These are phyloP conservation scores for Bimuria novae-zelandiae DNA, from an alignment of 2,329 filamentous ascomycete genomes.

Conservation along the genomic window DNA sequence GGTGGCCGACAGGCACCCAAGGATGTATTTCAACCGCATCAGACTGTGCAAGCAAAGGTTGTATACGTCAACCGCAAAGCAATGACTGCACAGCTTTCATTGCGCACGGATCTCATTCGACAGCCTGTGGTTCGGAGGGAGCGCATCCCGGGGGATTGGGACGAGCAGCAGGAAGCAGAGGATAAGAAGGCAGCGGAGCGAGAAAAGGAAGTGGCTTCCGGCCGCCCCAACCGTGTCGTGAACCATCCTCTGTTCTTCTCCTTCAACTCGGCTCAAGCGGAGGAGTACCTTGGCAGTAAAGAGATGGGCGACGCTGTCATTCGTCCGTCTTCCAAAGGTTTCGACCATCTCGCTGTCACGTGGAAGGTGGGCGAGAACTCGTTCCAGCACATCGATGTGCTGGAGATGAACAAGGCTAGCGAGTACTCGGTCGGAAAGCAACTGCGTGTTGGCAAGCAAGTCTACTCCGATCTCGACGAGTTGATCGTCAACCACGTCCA, in stretches of 20 bases:
- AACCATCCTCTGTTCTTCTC: conserved; percentile 96
- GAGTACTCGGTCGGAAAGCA: conserved; percentile 91
- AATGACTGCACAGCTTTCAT: conserved; percentile 80
- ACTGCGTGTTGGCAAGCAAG: conserved; percentile 86
- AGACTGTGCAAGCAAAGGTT: conserved; percentile 87
- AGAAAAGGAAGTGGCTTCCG: conserved; percentile 83
- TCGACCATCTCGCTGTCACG: conserved; percentile 92
- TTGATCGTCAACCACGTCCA: conserved; percentile 94
- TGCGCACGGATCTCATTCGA: conserved; percentile 80
- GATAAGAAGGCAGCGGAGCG: conserved; percentile 78
- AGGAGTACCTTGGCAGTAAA: conserved; percentile 89
- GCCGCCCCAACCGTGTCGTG: conserved; percentile 89
- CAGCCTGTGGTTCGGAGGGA: conserved; percentile 64
- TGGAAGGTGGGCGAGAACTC: conserved; percentile 97
- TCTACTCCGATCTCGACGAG: conserved; percentile 94
- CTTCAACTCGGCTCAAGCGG: conserved; percentile 89
- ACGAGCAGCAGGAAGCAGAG: conserved; percentile 76
- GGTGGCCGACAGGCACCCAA: conserved; percentile 50
- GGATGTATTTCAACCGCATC: conserved; percentile 75
- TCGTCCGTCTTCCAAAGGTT: conserved; percentile 90
- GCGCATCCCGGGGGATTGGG: conserved; percentile 81
- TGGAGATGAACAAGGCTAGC: conserved; percentile 95
- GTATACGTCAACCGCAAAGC: conserved; percentile 84
- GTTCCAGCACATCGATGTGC: conserved; percentile 97
- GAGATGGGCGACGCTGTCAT: conserved; percentile 90